Evolutionary conservation across 2,329 filamentous ascomycete species (phyloP).

Genomic region (Penicillium crustosum): DNA sequence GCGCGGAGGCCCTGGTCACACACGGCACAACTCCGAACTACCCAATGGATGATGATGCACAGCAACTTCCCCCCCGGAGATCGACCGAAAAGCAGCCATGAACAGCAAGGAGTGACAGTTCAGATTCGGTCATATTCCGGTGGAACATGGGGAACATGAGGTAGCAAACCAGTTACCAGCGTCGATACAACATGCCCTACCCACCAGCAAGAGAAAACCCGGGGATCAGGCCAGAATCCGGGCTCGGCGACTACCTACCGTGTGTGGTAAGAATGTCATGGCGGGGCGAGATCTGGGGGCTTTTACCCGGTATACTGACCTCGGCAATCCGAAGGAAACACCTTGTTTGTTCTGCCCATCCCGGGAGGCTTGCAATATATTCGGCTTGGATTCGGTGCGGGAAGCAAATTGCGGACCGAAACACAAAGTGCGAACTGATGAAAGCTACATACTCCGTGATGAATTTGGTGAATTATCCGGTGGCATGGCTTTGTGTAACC

Average conservation of each 20-base stretch:
- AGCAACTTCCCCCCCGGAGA: constrained; percentile 20
- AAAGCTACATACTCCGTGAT: neutral
- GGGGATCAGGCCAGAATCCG: neutral
- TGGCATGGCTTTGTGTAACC: neutral
- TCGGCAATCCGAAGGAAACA: neutral
- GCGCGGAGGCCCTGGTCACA: neutral
- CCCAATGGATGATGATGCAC: neutral
- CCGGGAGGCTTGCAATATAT: neutral
- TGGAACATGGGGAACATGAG: neutral
- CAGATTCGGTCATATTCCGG: constrained; percentile 15
- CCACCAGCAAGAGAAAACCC: neutral
- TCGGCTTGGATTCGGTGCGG: neutral
- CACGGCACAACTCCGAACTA: constrained; percentile 15
- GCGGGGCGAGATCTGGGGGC: constrained; percentile 3
- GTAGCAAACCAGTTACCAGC: neutral
- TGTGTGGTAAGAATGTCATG: neutral
- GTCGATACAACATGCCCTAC: neutral
- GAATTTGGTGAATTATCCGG: neutral
- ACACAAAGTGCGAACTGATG: neutral
- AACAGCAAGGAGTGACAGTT: constrained; percentile 11
- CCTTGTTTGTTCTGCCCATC: neutral
- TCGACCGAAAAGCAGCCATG: constrained; percentile 14
- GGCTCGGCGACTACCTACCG: neutral
- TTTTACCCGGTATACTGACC: neutral
- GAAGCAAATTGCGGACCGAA: neutral